Evolutionary conservation across 2,329 filamentous ascomycete species (phyloP), one percentile per base, ranked within the genome.

Genomic region (Nannizziopsis arthrosporioides): DNA sequence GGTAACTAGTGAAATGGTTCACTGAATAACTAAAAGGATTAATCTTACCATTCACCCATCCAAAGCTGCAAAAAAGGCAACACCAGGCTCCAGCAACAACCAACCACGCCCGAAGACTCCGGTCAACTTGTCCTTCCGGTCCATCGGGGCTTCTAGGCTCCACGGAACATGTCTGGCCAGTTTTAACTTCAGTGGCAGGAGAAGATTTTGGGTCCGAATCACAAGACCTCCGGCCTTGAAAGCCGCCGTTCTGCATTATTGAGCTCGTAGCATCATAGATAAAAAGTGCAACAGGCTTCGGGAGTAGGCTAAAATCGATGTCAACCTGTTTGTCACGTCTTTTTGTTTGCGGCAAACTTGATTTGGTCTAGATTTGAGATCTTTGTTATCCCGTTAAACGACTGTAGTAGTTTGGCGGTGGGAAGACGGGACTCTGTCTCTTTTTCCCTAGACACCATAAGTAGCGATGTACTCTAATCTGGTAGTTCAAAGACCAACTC

Each of bases 51-150:
- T 71, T 72, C 49, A 71, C 70, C 68, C 70, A 74, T 19, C 73
- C 73, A 58, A 73, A 75, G 51, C 66, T 70, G 48, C 67, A 67
- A 55, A 75, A 75, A 38, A 74, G 53, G 48, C 64, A 66, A n/a
- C 63, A 67, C 56, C 67, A 72, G 0, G 62, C 67, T 27, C 73
- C 73, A 1, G 69, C 54, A 54, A 82, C 76, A 1, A 73, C 72
- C 34, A 58, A 37, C 62, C 63, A 65, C 35, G 61, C 63, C n/a
- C 53, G 42, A 5, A 35, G n/a, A n/a, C 42, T 31, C 11, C 11
- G 6, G 30, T 44, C 42, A 11, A 35, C 19, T 32, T 15, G 42
- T 2, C 27, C 18, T 2, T 9, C 18, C 6, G 9, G 11, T 5
- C 10, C 15, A 12, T 42, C 39, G 6, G 5, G 5, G 6, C 6